Percentiles rank a stretch among this genome's conserved stretches.
Evolutionary conservation across 768 basidiomycete genomes (phyloP).

Genomic region (Tylopilus sp.): DNA sequence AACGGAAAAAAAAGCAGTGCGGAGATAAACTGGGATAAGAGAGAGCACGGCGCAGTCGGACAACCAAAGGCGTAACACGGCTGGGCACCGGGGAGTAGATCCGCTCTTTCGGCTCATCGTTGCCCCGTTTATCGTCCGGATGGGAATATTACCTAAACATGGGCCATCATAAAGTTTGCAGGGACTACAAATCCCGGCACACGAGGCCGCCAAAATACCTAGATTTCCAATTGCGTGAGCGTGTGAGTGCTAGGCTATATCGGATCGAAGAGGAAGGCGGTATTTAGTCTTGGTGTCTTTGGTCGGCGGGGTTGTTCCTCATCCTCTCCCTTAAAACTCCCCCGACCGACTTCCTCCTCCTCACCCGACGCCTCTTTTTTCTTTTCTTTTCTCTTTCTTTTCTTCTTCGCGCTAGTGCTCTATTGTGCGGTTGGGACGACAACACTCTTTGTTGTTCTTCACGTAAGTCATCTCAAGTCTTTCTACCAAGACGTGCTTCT

Average conservation of each 20-base stretch:
- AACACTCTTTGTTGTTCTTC: slow-evolving; percentile 31
- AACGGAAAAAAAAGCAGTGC: slow-evolving; percentile 15
- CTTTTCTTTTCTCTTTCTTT: slow-evolving; percentile 25
- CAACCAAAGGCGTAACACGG: slow-evolving; percentile 13
- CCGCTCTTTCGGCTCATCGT: slow-evolving; percentile 8
- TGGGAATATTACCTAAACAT: slow-evolving; percentile 31
- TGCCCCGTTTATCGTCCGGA: slow-evolving; percentile 7
- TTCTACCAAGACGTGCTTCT: neutral
- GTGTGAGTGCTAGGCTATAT: slow-evolving; percentile 13
- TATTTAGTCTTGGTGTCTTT: slow-evolving; percentile 33
- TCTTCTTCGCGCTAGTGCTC: slow-evolving; percentile 26
- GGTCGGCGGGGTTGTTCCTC: slow-evolving; percentile 23
- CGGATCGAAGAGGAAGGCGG: slow-evolving; percentile 7
- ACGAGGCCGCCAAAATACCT: slow-evolving; percentile 30
- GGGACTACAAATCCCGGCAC: slow-evolving; percentile 33
- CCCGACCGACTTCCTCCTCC: slow-evolving; percentile 31
- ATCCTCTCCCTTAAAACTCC: slow-evolving; percentile 23
- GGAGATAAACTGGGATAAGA: slow-evolving; percentile 21
- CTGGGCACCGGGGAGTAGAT: slow-evolving; percentile 27
- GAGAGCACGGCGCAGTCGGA: slow-evolving; percentile 17
- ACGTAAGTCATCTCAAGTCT: slow-evolving; percentile 24
- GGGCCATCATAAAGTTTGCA: slow-evolving; percentile 21
- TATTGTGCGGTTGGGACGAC: slow-evolving; percentile 34
- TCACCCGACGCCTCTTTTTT: slow-evolving; percentile 38
- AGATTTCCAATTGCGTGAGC: slow-evolving; percentile 11